Base-by-base conservation (phyloP, 345 rosid genomes). In the Rhizophora apiculata region DNA sequence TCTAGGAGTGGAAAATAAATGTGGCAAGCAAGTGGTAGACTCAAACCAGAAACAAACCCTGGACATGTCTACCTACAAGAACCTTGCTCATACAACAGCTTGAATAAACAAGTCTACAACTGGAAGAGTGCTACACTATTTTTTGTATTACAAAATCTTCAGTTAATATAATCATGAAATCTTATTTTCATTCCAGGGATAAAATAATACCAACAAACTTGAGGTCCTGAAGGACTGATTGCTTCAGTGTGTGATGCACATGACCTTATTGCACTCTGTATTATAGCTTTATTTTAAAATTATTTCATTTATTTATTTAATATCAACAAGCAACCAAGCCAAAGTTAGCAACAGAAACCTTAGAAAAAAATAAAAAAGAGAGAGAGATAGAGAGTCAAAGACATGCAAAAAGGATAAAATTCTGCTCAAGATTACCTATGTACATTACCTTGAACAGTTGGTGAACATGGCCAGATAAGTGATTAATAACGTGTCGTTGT, bases 391-490 rank as follows among this genome's bases (percentile, higher is more conserved):
- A 24, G 39, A 15, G 16, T 15, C 5, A 53, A 51, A 51, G 13
- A 61, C 2, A 43, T 2, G 21, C 0, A 16, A 6, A 55, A 3
- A 4, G 8, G 34, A 15, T 11, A n/a, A 72, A 52, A 67, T 32
- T 43, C 48, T 15, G 56, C 59, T 48, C 16, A 10, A n/a, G 21
- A 37, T 1, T 37, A 11, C 43, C 54, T 2, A 26, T 34, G 6
- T 27, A 65, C 59, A 49, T 64, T 83, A 91, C 97, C 99, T 91
- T 74, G 97, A 79, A 74, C 97, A 92, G 77, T 88, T 95, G 58
- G 97, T 95, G 77, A 95, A 76, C 96, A 90, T 90, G 63, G 97
- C 96, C 76, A 92, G 83, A 81, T 92, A 92, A 55, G 96, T 79
- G 63, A 90, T 82, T 85, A 95, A 82, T 76, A 95, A 74, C 6